phyloP scores from a whole-genome alignment of 1,139 yeast species.

The Kluyveromyces marxianus region DNA sequence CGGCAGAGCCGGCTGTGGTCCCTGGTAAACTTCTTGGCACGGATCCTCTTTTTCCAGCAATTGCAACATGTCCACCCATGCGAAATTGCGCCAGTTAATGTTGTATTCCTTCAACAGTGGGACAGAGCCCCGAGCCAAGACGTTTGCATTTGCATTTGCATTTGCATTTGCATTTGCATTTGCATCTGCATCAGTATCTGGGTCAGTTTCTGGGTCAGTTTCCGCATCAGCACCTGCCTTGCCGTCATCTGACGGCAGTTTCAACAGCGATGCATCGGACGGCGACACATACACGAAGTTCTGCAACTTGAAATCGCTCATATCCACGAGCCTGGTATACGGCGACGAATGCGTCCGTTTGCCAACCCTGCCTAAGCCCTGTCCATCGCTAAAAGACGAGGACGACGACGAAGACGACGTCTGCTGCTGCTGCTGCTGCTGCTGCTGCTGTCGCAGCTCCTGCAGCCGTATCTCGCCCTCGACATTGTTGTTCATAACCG shows the following conservation, averaged over 20 bases:
- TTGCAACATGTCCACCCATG: slow-evolving; percentile 4
- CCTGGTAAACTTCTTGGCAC: not conserved
- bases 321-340: not conserved
- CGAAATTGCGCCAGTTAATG: slow-evolving; percentile 4
- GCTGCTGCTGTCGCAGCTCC: not conserved
- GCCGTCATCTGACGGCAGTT: not conserved
- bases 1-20: not conserved
- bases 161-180: too few relatives aligned
- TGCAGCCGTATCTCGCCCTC: not conserved
- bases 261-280: not conserved
- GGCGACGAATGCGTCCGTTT: not conserved
- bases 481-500: not conserved
- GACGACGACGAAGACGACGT: too few relatives aligned
- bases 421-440: too few relatives aligned
- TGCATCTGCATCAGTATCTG: too few relatives aligned
- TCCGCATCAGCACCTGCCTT: too few relatives aligned
- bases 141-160: too few relatives aligned
- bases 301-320: not conserved
- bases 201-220: not conserved
- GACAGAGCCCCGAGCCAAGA: not conserved
- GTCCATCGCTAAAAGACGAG: too few relatives aligned
- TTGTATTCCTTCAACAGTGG: not conserved
- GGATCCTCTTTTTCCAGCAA: slow-evolving; percentile 5
- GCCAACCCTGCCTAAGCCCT: too few relatives aligned
- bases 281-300: slow-evolving; percentile 4